Percentiles rank a stretch among this genome's conserved stretches.
phyloP scores from a whole-genome alignment of 164 flowering plant species.

The Stephania yunnanensis region DNA sequence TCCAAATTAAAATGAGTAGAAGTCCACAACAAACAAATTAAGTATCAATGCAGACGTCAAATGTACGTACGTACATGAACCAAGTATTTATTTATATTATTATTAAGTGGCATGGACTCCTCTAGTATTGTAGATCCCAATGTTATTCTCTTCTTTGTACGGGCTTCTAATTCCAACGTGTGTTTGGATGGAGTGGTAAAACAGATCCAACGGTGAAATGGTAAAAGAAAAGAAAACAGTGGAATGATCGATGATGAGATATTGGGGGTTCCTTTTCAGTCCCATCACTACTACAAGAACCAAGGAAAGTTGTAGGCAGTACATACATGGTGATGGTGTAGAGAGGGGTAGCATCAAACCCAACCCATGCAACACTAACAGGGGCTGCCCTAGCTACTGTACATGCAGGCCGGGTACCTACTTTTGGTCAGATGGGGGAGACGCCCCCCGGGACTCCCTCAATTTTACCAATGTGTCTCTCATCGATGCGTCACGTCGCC shows the following conservation, averaged over 20 bases:
- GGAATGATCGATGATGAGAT: neutral
- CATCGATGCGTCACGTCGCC: neutral
- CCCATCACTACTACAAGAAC: neutral
- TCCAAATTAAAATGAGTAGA: no score
- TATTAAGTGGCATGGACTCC: no score
- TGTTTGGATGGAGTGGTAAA: neutral
- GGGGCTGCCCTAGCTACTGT: neutral
- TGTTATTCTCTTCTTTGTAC: neutral
- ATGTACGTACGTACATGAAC: no score
- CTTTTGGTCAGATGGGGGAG: neutral
- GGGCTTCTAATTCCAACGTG: neutral
- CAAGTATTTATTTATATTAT: no score
- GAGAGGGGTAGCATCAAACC: no score
- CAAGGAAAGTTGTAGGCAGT: neutral
- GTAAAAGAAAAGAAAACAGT: neutral
- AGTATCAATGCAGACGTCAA: no score
- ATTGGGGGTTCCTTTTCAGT: neutral
- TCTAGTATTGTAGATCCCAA: no score
- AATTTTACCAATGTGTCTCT: neutral
- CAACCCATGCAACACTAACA: no score
- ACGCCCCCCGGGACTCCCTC: constrained; percentile 8
- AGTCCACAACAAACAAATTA: no score
- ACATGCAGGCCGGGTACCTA: neutral
- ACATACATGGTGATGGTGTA: no score
- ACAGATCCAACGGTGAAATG: neutral